Evolutionary conservation across 169 alveolate species (phyloP).

Genomic region (Eimeria praecox): DNA sequence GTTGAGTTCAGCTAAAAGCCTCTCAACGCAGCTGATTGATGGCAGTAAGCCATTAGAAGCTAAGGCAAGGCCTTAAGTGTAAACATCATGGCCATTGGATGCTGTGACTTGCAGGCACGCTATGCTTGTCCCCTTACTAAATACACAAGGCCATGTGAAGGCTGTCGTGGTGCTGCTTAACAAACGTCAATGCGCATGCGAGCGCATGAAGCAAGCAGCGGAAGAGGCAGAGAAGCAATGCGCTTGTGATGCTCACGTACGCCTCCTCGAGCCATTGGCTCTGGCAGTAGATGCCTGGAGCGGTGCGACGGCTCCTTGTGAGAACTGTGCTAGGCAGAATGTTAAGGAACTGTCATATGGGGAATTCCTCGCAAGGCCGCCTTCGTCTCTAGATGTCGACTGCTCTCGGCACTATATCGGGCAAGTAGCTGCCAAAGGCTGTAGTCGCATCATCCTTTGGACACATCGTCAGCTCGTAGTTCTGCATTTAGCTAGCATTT

Average conservation of each 20-base stretch:
- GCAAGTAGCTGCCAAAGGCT: background rate
- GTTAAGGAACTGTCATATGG: constrained; percentile 62
- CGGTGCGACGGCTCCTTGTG: constrained; percentile 40
- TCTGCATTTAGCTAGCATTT: no score
- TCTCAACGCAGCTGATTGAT: background rate
- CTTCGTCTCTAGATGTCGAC: constrained; percentile 45
- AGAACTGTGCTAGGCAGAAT: constrained; percentile 20
- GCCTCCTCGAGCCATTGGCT: constrained; percentile 40
- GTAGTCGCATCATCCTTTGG: background rate
- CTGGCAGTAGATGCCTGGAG: constrained; percentile 73
- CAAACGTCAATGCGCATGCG: constrained; percentile 37
- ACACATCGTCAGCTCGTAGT: background rate
- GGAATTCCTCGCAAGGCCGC: constrained; percentile 65
- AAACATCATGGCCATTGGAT: background rate
- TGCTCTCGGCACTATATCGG: constrained; percentile 67
- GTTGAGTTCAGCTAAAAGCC: background rate
- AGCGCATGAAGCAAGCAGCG: constrained; percentile 28
- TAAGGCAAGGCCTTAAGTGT: background rate
- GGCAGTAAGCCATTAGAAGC: background rate
- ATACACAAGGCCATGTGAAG: constrained; percentile 78
- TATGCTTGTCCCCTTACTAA: constrained; percentile 76
- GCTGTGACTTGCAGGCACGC: constrained; percentile 70
- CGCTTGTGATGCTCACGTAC: constrained; percentile 13
- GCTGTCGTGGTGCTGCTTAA: constrained; percentile 78
- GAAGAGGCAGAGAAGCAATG: constrained; percentile 22